Evolutionary conservation across 83 land plant species (phyloP), one percentile per base, ranked within the genome.

Genomic region (Picea abies): DNA sequence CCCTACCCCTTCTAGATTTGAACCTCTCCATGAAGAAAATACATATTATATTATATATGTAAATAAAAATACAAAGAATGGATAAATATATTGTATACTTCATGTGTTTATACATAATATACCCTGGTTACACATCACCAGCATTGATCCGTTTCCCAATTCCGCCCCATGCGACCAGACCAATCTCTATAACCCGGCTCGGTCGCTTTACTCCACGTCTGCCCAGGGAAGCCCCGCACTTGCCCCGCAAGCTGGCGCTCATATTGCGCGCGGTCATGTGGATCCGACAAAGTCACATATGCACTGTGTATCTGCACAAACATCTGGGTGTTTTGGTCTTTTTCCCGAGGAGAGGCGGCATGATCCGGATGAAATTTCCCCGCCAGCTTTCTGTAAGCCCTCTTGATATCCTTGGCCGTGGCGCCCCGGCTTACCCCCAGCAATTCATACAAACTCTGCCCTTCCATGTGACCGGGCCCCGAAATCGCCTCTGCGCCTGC

Each of bases 81-180:
- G 29, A 29, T 29, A 29, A 29, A 0, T 29, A 29, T 29, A 29
- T 29, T 29, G 29, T 29, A 29, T 29, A 29, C 29, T 29, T 29
- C 29, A 29, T 29, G 29, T 29, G 29, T 29, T 29, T 29, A 29
- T 29, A 29, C 29, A 29, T 29, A 29, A 29, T 29, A 29, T 29
- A 0, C 29, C 29, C 29, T 29, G 29, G 29, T 29, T 47, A 62
- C 8, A 66, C 4, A 67, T 69, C 72, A 89, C 88, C 88, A 89
- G 41, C 88, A 89, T 67, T 88, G 90, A 60, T 88, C 90, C 0
- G 90, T 85, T 71, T 88, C 90, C 90, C 90, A 88, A 7, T 60
- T 85, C 76, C 87, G 67, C 26, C 69, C 52, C 4, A 41, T 9
- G 1, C 82, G 69, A 15, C 83, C 70, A 20, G 32, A 12, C 52